Base-by-base conservation (phyloP, 306 rosid species). In the Casuarina glauca region DNA sequence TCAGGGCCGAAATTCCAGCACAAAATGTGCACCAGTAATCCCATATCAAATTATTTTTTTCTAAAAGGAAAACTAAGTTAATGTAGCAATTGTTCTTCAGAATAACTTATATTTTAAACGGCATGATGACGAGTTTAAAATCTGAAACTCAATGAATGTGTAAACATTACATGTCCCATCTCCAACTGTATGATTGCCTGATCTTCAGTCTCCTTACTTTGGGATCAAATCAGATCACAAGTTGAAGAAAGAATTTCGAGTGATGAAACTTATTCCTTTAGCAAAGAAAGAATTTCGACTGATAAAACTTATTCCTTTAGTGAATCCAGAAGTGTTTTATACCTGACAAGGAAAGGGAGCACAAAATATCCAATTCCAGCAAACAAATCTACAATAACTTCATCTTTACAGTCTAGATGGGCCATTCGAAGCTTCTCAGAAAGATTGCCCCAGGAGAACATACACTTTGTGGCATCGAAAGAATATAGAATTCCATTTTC, bases 361-460 rank as follows among this genome's bases (percentile, higher is more conserved):
- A 85, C 90, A 84, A 91, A 95, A 87, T 93, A 93, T 73, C 99
- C 99, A 84, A 95, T 93, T 79, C 97, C 97, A 4, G 97, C 93
- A 86, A 90, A 92, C 72, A 94, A 82, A 78, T 95, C 98, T 70
- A 95, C 97, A 80, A 93, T 42, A 72, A 90, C 86, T 82, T 89
- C 93, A 78, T 92, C 87, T 75, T 74, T 82, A 84, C 97, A 95
- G 79, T 89, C 79, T 64, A 87, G 68, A 55, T 12, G 85, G 73
- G 84, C 92, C 97, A 95, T 93, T 45, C 99, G 92, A 45, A 87
- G 89, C 83, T 91, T 89, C 90, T 92, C 99, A 67, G 97, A 95
- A 73, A 91, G 94, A 89, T 93, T 95, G 13, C 97, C 99, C 97
- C 99, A 95, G 57, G 97, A 95, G 86, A 95, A 95, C 97, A 93